phyloP scores from a whole-genome alignment of 2,329 filamentous ascomycete species.

The Trichophaea hybrida region DNA sequence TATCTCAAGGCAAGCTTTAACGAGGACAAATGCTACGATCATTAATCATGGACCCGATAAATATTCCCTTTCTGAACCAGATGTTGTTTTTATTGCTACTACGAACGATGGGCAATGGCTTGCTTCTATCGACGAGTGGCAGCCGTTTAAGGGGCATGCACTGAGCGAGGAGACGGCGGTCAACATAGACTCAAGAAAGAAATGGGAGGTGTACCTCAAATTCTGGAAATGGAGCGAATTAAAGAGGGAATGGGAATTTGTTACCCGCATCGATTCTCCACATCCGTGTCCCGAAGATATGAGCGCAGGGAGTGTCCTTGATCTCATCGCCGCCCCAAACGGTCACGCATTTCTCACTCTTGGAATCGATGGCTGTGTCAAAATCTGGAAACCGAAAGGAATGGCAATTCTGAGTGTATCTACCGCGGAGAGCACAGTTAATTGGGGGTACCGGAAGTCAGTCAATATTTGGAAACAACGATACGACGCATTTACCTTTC shows the following conservation, averaged over 20 bases:
- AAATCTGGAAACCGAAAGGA: slow-evolving; percentile 65
- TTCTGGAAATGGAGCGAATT: slow-evolving; percentile 62
- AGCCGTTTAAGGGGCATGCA: slow-evolving; percentile 54
- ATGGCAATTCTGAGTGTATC: slow-evolving; percentile 54
- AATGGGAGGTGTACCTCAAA: slow-evolving; percentile 66
- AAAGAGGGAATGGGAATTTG: slow-evolving; percentile 52
- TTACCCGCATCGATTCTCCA: slow-evolving; percentile 70
- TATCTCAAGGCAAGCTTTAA: slow-evolving; percentile 72
- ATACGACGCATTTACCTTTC: slow-evolving; percentile 32
- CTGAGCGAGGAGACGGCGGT: slow-evolving; percentile 36
- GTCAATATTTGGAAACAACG: slow-evolving; percentile 36
- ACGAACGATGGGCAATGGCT: slow-evolving; percentile 77
- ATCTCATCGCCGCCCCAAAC: slow-evolving; percentile 55
- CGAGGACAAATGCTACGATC: slow-evolving; percentile 74
- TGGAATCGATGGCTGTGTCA: slow-evolving; percentile 62
- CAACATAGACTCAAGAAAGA: slow-evolving; percentile 22
- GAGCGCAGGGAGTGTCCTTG: slow-evolving; percentile 47
- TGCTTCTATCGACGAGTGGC: slow-evolving; percentile 84
- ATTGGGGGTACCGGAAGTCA: slow-evolving; percentile 57
- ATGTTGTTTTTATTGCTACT: slow-evolving; percentile 59
- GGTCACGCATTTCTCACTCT: slow-evolving; percentile 66
- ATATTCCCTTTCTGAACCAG: slow-evolving; percentile 58
- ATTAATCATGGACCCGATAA: slow-evolving; percentile 61
- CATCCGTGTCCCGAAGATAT: slow-evolving; percentile 42
- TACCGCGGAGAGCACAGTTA: slow-evolving; percentile 41